Conservation (phyloP, 2,329 filamentous ascomycete species). For the Cladophialophora exuberans region DNA sequence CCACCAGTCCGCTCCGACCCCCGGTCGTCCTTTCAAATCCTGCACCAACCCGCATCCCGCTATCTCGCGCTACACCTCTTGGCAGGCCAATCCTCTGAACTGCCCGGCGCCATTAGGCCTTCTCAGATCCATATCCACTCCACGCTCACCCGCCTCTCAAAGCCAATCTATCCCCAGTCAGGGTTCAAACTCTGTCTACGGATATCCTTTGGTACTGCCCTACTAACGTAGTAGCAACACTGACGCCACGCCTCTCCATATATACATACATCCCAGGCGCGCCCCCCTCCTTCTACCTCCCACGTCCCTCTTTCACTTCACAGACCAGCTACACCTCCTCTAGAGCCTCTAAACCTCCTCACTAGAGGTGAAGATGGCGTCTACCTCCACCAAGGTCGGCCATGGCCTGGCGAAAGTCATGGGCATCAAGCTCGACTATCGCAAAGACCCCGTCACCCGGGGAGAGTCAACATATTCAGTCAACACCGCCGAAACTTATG, state of each 20-base stretch:
- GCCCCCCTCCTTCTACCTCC: background rate
- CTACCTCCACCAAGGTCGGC: slow-evolving; percentile 62
- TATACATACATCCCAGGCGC: background rate
- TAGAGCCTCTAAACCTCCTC: background rate
- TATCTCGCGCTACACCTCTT: slow-evolving; percentile 11
- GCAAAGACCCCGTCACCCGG: slow-evolving; percentile 67
- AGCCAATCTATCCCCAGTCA: slow-evolving; percentile 7
- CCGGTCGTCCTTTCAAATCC: slow-evolving; percentile 2
- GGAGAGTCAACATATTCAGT: slow-evolving; percentile 80
- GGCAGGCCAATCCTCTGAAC: slow-evolving; percentile 9
- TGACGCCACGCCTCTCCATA: slow-evolving; percentile 6
- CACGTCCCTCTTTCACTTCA: slow-evolving; percentile 12
- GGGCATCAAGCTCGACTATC: slow-evolving; percentile 77
- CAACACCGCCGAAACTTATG: slow-evolving; percentile 73
- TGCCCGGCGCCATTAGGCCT: background rate
- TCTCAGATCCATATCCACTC: background rate
- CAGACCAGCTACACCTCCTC: slow-evolving; percentile 12
- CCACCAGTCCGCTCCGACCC: slow-evolving; percentile 6
- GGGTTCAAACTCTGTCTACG: slow-evolving; percentile 16
- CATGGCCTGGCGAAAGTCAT: slow-evolving; percentile 76
- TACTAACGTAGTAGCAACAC: too few species aligned
- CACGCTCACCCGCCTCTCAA: background rate
- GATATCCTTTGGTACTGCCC: too few species aligned
- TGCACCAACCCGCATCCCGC: slow-evolving; percentile 3
- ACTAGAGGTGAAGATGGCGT: slow-evolving; percentile 24